These are phyloP conservation scores for Trichoderma pleuroti DNA, from an alignment of 2,329 filamentous ascomycete genomes.

Conservation along the genomic window DNA sequence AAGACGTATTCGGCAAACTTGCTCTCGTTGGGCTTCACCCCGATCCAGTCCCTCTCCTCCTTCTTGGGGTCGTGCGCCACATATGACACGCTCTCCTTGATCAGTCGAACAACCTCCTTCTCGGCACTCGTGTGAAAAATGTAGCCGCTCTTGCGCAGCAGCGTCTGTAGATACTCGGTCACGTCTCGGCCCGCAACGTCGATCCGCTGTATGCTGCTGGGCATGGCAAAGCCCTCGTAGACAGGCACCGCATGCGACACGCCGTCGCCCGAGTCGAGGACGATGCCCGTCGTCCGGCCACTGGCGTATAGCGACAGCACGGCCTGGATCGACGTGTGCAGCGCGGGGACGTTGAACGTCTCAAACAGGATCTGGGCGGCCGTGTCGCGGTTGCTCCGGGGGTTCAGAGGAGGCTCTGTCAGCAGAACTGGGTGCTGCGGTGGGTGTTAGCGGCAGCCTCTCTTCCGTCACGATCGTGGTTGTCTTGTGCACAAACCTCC, in stretches of 20 bases:
- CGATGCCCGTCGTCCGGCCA: slow-evolving; percentile 91
- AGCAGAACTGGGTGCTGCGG: slow-evolving; percentile 88
- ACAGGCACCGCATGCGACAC: slow-evolving; percentile 97
- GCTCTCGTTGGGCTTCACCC: slow-evolving; percentile 69
- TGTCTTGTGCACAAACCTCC: slow-evolving; percentile 58
- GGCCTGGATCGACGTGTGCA: slow-evolving; percentile 96
- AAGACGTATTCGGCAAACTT: slow-evolving; percentile 84
- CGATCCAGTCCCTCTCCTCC: slow-evolving; percentile 95
- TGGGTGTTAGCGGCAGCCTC: slow-evolving; percentile 22
- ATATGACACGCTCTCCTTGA: slow-evolving; percentile 94
- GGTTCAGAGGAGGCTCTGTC: slow-evolving; percentile 94
- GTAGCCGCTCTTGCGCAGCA: slow-evolving; percentile 87
- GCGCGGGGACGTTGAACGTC: slow-evolving; percentile 94
- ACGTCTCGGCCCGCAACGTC: slow-evolving; percentile 95
- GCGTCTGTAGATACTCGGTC: slow-evolving; percentile 87
- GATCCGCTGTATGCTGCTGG: slow-evolving; percentile 90
- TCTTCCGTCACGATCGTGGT: background rate
- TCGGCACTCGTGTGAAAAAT: slow-evolving; percentile 97
- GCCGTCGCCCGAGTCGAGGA: slow-evolving; percentile 91
- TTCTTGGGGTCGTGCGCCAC: slow-evolving; percentile 85
- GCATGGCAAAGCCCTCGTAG: slow-evolving; percentile 96
- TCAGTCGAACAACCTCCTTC: slow-evolving; percentile 96
- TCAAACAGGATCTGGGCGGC: slow-evolving; percentile 98
- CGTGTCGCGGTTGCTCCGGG: slow-evolving; percentile 89
- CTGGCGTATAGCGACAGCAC: slow-evolving; percentile 95